Percentiles rank a stretch among this genome's conserved stretches.
These are phyloP conservation scores for Arthrobotrys sphaeroides DNA, from an alignment of 2,329 filamentous ascomycete species.

Conservation along the genomic window DNA sequence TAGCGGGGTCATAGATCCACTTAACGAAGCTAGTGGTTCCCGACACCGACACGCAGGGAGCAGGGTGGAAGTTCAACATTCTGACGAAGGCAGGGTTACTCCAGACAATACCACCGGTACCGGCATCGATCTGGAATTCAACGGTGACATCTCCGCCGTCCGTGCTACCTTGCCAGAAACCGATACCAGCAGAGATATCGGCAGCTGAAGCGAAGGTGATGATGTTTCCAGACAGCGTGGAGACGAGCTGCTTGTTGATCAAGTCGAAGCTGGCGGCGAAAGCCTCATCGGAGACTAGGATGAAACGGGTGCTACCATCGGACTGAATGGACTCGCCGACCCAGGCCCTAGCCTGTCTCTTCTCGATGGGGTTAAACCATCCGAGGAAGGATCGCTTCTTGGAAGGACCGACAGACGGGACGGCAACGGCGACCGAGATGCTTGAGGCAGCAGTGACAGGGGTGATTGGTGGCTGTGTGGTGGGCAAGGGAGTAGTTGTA, in stretches of 20 bases:
- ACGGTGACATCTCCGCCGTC: constrained; percentile 24
- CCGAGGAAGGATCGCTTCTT: not conserved
- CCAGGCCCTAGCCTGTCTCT: not conserved
- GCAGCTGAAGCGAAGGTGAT: constrained; percentile 6
- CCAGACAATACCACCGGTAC: constrained; percentile 21
- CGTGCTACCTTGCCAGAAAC: constrained; percentile 7
- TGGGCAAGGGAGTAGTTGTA: not conserved
- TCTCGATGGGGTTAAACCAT: not conserved
- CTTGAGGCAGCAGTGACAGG: not conserved
- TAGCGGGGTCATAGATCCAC: constrained; percentile 24
- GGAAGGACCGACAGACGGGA: no score
- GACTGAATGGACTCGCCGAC: not conserved
- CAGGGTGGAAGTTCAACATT: constrained; percentile 29
- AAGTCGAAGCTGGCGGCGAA: constrained; percentile 9
- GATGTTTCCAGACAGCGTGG: not conserved
- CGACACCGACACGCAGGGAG: not conserved
- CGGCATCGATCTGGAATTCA: constrained; percentile 21
- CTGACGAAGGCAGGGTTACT: constrained; percentile 19
- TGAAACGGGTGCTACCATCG: not conserved
- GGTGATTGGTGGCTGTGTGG: not conserved
- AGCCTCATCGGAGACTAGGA: not conserved
- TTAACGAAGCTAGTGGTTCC: not conserved
- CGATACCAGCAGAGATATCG: constrained; percentile 3
- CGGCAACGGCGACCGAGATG: not conserved
- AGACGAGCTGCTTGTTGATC: not conserved